phyloP scores from a whole-genome alignment of 1,284 basidiomycete genomes.

The Irpex sp. region DNA sequence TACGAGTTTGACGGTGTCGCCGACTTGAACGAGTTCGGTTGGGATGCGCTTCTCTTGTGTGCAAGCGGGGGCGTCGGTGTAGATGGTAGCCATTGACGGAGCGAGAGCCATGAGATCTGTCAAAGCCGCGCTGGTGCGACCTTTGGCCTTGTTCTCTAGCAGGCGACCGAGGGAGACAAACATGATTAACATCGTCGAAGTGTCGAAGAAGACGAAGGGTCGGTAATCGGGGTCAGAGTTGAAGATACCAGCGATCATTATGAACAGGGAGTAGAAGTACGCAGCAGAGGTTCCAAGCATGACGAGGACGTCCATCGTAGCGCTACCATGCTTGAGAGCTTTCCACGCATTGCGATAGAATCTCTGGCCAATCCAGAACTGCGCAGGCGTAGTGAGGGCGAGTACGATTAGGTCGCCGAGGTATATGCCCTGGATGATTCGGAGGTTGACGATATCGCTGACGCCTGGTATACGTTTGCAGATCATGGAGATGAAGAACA shows the following conservation, averaged over 20 bases:
- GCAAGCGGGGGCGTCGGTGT: constrained; percentile 76
- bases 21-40: constrained; percentile 93
- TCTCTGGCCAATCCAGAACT: constrained; percentile 86
- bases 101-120: constrained; percentile 95
- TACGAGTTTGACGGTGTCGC: constrained; percentile 91
- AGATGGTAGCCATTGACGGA: constrained; percentile 94
- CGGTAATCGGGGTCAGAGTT: constrained; percentile 62
- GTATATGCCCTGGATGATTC: constrained; percentile 66
- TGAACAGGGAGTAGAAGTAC: constrained; percentile 83
- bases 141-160: constrained; percentile 96
- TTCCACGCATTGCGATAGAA: constrained; percentile 94
- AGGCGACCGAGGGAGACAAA: constrained; percentile 96
- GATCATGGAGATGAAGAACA: constrained; percentile 92
- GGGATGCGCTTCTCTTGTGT: constrained; percentile 87
- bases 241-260: constrained; percentile 69
- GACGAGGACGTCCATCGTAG: constrained; percentile 97
- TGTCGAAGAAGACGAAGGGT: constrained; percentile 96
- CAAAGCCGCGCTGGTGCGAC: constrained; percentile 93
- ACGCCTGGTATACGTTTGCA: constrained; percentile 71
- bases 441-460: constrained; percentile 42
- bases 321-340: constrained; percentile 82
- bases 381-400: constrained; percentile 86
- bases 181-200: constrained; percentile 97
- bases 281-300: constrained; percentile 94
- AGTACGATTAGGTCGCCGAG: constrained; percentile 83